Evolutionary conservation across 345 rosid species (phyloP).

Genomic region (Eucalyptus grandis): DNA sequence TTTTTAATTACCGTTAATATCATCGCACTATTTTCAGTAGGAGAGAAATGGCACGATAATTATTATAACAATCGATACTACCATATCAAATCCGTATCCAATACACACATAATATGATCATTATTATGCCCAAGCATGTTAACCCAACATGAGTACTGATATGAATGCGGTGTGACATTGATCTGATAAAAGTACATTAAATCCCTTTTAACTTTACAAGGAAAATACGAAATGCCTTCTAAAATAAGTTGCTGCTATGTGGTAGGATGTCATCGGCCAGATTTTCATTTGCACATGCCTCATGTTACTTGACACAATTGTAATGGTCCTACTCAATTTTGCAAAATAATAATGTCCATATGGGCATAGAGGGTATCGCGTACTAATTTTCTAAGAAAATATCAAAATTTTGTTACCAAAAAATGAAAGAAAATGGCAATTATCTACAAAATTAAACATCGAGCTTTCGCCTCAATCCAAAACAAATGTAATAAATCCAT

Average conservation of each 20-base stretch:
- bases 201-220: neutral
- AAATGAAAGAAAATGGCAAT: neutral
- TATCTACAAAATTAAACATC: neutral
- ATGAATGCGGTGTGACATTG: neutral
- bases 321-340: neutral
- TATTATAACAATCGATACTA: neutral
- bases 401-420: neutral
- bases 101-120: neutral
- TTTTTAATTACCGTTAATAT: neutral
- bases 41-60: neutral
- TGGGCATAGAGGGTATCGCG: accelerated
- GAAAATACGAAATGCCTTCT: neutral
- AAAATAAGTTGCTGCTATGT: neutral
- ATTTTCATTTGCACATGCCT: neutral
- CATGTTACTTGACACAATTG: accelerated
- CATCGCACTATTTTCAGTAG: neutral
- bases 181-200: neutral
- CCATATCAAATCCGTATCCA: accelerated
- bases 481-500: neutral
- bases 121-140: neutral
- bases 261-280: neutral
- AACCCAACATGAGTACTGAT: neutral
- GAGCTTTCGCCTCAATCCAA: neutral
- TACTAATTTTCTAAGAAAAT: neutral
- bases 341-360: accelerated